Evolutionary conservation across 2,329 filamentous ascomycete species (phyloP).

Genomic region (Pseudocercospora musae): DNA sequence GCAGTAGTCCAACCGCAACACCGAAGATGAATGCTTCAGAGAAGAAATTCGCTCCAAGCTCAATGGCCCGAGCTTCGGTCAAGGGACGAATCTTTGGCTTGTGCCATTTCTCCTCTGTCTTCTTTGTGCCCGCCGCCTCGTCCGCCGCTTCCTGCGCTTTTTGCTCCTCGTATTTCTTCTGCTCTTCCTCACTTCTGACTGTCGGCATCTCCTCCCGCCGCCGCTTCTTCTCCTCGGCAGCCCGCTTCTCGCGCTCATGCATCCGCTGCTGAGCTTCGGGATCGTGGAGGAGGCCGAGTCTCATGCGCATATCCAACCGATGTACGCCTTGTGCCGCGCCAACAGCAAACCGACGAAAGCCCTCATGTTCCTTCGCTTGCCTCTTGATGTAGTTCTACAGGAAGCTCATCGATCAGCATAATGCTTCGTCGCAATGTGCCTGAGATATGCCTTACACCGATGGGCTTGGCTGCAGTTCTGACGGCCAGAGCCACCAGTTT

Average conservation of each 20-base stretch:
- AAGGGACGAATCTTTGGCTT: slow-evolving; percentile 57
- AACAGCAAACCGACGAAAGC: slow-evolving; percentile 61
- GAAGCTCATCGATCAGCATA: slow-evolving; percentile 7
- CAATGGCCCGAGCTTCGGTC: slow-evolving; percentile 65
- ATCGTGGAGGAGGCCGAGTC: slow-evolving; percentile 63
- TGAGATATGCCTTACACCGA: slow-evolving; percentile 53
- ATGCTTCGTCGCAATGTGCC: slow-evolving; percentile 3
- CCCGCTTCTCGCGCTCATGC: slow-evolving; percentile 52
- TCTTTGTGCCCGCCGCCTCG: slow-evolving; percentile 39
- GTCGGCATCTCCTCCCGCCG: slow-evolving; percentile 54
- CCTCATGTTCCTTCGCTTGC: slow-evolving; percentile 66
- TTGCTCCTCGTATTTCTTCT: slow-evolving; percentile 53
- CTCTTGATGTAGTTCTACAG: slow-evolving; percentile 63
- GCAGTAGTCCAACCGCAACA: slow-evolving; percentile 60
- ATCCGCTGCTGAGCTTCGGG: slow-evolving; percentile 53
- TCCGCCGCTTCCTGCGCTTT: slow-evolving; percentile 37
- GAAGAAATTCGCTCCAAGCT: slow-evolving; percentile 66
- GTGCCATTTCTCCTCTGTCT: slow-evolving; percentile 38
- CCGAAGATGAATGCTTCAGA: slow-evolving; percentile 64
- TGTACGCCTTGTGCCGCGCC: slow-evolving; percentile 62
- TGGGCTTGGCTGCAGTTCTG: slow-evolving; percentile 64
- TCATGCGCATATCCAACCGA: slow-evolving; percentile 65
- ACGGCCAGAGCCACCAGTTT: slow-evolving; percentile 65
- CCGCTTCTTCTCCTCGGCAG: slow-evolving; percentile 53
- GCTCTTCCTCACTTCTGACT: slow-evolving; percentile 60